Evolutionary conservation across 2,329 filamentous ascomycete genomes (phyloP).

Genomic region (Aureobasidium sp.): DNA sequence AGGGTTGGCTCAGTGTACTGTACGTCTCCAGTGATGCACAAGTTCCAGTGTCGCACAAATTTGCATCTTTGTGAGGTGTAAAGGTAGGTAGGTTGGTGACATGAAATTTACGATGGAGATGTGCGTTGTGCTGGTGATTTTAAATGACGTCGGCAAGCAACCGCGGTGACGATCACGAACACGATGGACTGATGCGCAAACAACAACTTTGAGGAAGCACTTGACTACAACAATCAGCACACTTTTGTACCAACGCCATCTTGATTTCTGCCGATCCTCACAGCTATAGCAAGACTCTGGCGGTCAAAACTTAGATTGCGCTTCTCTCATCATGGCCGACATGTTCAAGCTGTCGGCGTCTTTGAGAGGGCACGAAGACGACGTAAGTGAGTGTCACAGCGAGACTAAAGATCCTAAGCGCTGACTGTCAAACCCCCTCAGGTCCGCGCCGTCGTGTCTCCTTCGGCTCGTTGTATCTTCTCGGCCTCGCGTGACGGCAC

Average conservation of each 20-base stretch:
- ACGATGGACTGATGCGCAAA: not conserved
- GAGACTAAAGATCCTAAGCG: not conserved
- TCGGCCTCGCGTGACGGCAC: slow-evolving; percentile 90
- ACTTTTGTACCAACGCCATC: not conserved
- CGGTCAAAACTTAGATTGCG: not conserved
- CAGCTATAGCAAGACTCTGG: not conserved
- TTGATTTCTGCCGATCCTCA: not conserved
- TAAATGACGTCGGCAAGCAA: not conserved
- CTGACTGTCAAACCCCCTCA: slow-evolving; percentile 33
- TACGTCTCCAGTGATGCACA: not conserved
- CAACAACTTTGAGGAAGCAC: not conserved
- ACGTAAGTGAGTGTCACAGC: slow-evolving; percentile 55
- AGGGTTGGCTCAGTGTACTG: not conserved
- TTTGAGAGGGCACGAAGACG: slow-evolving; percentile 81
- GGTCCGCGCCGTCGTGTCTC: slow-evolving; percentile 83
- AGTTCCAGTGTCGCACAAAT: not conserved
- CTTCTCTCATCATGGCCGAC: slow-evolving; percentile 53
- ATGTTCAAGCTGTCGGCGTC: slow-evolving; percentile 85
- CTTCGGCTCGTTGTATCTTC: slow-evolving; percentile 62
- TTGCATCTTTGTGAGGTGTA: not conserved
- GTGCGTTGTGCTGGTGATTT: not conserved
- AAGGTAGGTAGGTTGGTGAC: not conserved
- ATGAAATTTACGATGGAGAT: not conserved
- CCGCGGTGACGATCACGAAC: not conserved
- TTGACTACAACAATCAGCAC: not conserved